phyloP scores from a whole-genome alignment of 75 land plant species.

The Selaginella moellendorffii region DNA sequence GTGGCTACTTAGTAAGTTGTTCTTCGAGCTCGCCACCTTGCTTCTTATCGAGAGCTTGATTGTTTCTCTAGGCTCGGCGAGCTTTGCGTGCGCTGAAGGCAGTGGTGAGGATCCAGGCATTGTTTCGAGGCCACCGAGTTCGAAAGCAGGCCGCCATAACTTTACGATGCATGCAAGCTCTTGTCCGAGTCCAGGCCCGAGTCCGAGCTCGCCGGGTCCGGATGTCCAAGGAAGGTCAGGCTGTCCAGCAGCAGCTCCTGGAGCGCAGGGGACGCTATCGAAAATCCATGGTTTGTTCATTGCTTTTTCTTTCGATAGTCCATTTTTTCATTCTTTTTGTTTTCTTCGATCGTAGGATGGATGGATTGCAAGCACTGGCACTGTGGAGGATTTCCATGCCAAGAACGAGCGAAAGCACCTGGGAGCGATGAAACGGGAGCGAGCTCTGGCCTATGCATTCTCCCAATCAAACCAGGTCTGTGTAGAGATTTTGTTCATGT shows the following conservation, averaged over 20 bases:
- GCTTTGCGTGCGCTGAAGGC: conserved; percentile 78
- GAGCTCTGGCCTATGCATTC: conserved; percentile 59
- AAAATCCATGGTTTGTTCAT: conserved; percentile 20
- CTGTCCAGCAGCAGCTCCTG: conserved; percentile 52
- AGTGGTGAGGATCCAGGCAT: conserved; percentile 73
- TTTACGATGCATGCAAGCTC: conserved; percentile 84
- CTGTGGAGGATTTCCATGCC: conserved; percentile 43
- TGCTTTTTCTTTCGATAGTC: no score
- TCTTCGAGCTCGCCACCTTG: no score
- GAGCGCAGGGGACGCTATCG: conserved; percentile 27
- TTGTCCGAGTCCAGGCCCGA: conserved; percentile 82
- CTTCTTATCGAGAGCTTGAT: not conserved
- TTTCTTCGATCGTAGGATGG: conserved; percentile 53
- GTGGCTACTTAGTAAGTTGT: conserved; percentile 51
- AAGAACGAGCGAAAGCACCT: conserved; percentile 56
- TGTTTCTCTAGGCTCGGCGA: conserved; percentile 46
- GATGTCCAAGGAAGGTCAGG: conserved; percentile 81
- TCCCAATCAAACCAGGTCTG: conserved; percentile 17
- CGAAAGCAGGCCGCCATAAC: conserved; percentile 82
- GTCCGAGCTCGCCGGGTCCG: conserved; percentile 79
- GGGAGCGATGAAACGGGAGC: conserved; percentile 66
- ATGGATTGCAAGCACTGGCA: conserved; percentile 65
- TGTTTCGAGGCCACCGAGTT: conserved; percentile 60
- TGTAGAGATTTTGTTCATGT: no score
- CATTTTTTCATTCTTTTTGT: no score